phyloP scores from a whole-genome alignment of 2,329 filamentous ascomycete genomes.

The Fusarium lyarnte region DNA sequence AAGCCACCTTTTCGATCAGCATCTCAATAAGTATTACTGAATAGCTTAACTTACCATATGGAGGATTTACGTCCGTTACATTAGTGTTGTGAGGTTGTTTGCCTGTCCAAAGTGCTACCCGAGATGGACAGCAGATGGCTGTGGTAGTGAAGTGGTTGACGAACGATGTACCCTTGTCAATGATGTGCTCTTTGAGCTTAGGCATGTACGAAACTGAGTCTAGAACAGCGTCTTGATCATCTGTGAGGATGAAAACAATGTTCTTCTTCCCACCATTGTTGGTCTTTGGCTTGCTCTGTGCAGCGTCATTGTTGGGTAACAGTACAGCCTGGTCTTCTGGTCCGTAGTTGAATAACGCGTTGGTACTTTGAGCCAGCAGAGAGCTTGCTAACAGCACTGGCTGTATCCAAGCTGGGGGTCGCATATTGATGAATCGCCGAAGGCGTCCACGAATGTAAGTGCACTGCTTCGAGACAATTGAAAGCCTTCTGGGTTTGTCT shows the following conservation, averaged over 20 bases:
- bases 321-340: background rate
- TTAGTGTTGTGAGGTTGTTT: constrained; percentile 76
- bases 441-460: background rate
- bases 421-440: constrained; percentile 2
- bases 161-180: constrained; percentile 67
- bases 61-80: constrained; percentile 57
- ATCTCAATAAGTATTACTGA: background rate
- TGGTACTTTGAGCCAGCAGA: background rate
- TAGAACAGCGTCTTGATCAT: constrained; percentile 73
- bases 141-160: constrained; percentile 73
- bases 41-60: background rate
- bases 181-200: constrained; percentile 63
- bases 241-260: constrained; percentile 73
- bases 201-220: constrained; percentile 71
- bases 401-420: constrained; percentile 7
- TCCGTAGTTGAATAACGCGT: background rate
- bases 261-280: constrained; percentile 52
- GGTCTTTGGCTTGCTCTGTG: background rate
- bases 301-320: background rate
- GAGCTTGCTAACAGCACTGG: constrained; percentile 1
- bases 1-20: constrained; percentile 54
- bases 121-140: constrained; percentile 73
- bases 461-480: background rate
- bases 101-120: constrained; percentile 73
- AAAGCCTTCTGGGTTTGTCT: too few species aligned